Base-by-base conservation (phyloP, 306 rosid species). In the Citrullus colocynthis region DNA sequence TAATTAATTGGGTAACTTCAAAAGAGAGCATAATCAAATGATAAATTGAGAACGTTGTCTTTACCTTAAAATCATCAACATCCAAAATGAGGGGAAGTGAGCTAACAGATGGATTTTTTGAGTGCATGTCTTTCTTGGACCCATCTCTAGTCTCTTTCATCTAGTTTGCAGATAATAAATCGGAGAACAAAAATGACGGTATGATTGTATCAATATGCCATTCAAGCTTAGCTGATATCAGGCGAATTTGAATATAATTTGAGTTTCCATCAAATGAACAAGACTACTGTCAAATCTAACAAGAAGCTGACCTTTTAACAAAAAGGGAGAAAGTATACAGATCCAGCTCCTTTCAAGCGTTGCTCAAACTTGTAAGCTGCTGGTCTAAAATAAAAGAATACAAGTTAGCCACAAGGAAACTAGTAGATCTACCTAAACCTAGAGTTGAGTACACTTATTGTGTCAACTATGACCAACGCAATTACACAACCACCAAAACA, bases 11-110 rank as follows among this genome's bases (percentile, higher is more conserved):
- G 57, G 32, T 67, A 39, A 78, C 59, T 20, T 78, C 44, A 49
- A 15, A 34, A 49, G 39, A 49, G 48, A 75, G 51, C 44, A 15
- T 20, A 15, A 57, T 65, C 55, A 56, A 73, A 80, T 20, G 14
- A 70, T 78, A 30, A 37, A 18, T 32, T 9, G 28, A 75, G 55
- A 56, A 24, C 16, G 30, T 61, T 54, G 6, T 15, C 32, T 56
- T 78, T 85, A 94, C 98, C 98, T 95, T 95, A 81, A 95, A 95
- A 82, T 94, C 96, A 13, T 94, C 98, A 72, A 89, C 79, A 78
- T 94, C 93, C 87, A 94, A 86, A 83, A 91, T 88, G 89, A 91
- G 94, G 51, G 97, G 97, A 79, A 85, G 89, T 14, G 97, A 85
- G n/a, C 82, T 48, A 73, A 78, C 80, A 8, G 97, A 77, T 60